Evolutionary conservation across 108 stramenopile genomes (phyloP).

Genomic region (Craspedostauros australis): DNA sequence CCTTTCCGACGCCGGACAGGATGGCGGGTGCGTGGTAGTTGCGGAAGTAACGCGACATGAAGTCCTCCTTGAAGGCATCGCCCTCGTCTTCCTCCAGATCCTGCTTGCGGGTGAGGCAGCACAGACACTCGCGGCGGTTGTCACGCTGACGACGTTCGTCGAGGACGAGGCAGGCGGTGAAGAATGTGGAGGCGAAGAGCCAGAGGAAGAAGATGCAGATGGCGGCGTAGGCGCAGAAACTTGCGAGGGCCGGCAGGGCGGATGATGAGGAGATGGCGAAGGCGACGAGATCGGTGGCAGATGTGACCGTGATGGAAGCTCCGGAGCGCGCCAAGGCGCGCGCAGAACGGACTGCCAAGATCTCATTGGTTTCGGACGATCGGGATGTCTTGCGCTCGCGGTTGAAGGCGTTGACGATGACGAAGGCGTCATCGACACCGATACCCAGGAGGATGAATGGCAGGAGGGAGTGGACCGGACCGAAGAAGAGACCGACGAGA

Average conservation of each 20-base stretch:
- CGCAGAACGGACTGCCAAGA: slow-evolving; percentile 26
- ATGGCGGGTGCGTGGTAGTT: slow-evolving; percentile 53
- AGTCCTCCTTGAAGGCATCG: slow-evolving; percentile 33
- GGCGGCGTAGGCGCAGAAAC: slow-evolving; percentile 75
- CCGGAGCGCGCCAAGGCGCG: slow-evolving; percentile 53
- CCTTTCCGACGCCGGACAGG: slow-evolving; percentile 37
- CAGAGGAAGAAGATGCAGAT: slow-evolving; percentile 67
- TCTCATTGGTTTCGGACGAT: slow-evolving; percentile 32
- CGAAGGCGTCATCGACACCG: slow-evolving; percentile 82
- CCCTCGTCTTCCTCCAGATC: slow-evolving; percentile 19
- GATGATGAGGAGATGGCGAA: slow-evolving; percentile 69
- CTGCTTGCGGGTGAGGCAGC: slow-evolving; percentile 47
- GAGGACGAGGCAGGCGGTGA: slow-evolving; percentile 54
- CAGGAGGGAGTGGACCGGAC: slow-evolving; percentile 68
- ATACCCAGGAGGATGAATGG: slow-evolving; percentile 82
- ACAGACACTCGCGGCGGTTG: slow-evolving; percentile 55
- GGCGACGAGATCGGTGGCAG: slow-evolving; percentile 68
- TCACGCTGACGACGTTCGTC: slow-evolving; percentile 77
- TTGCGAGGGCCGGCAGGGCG: slow-evolving; percentile 58
- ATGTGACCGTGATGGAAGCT: slow-evolving; percentile 65
- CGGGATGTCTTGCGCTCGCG: slow-evolving; percentile 52
- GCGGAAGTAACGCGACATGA: slow-evolving; percentile 44
- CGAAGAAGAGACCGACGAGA: slow-evolving; percentile 55
- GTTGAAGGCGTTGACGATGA: slow-evolving; percentile 70
- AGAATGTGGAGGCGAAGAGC: slow-evolving; percentile 60